phyloP scores from a whole-genome alignment of 805 yeast genomes.

The Pichia deserticola region DNA sequence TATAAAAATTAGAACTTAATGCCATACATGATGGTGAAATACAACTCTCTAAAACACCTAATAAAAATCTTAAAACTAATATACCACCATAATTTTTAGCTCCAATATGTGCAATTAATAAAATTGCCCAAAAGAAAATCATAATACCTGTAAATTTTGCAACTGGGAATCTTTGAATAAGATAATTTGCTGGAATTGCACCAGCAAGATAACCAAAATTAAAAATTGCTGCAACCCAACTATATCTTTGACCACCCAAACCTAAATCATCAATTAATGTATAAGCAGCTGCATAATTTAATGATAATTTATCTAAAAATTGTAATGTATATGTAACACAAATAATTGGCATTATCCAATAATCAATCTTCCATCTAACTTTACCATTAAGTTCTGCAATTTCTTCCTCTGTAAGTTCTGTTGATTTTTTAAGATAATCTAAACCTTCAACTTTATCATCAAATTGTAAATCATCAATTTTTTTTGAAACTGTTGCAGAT shows the following conservation, averaged over 20 bases:
- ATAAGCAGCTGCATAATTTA: background rate
- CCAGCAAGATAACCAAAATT: background rate
- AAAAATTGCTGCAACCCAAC: background rate
- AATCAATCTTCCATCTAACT: background rate
- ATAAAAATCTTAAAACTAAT: conserved; percentile 31
- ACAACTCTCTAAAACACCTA: conserved; percentile 31
- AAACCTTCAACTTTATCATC: background rate
- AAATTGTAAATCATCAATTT: no score
- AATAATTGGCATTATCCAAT: background rate
- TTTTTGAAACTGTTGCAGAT: no score
- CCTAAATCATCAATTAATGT: background rate
- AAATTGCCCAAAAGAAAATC: conserved; percentile 54
- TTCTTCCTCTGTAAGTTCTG: background rate
- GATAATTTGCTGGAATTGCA: background rate
- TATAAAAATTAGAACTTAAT: conserved; percentile 1
- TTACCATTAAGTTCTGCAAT: background rate
- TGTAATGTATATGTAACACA: background rate
- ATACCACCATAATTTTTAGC: conserved; percentile 40
- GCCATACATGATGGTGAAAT: conserved; percentile 28
- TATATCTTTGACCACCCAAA: background rate
- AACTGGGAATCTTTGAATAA: conserved; percentile 46
- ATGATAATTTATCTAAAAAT: background rate
- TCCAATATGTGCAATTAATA: conserved; percentile 44
- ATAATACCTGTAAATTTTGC: conserved; percentile 43
- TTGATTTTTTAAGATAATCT: background rate